Evolutionary conservation across 768 basidiomycete species (phyloP), one percentile per base, ranked within the genome.

Genomic region (Kwoniella heveanensis): DNA sequence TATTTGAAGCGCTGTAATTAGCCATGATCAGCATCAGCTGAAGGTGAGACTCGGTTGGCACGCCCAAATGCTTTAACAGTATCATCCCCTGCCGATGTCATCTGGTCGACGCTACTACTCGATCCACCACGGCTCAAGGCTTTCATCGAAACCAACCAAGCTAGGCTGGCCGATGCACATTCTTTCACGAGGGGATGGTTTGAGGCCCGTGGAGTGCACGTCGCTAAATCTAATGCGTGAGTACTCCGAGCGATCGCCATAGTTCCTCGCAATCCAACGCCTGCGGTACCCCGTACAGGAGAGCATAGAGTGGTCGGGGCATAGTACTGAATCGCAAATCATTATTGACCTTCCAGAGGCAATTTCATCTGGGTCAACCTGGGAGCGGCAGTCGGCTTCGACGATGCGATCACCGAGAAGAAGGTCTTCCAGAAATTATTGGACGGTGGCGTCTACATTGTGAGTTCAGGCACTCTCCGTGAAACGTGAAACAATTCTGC

Each of bases 331-430:
- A 51, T 22, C 49, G 49, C 8, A 7, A 22, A 8, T 47, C 46
- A 19, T 22, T 7, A 47, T 19, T 47, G 46, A 47, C 46, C 32
- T 10, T 29, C 21, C 24, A 72, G 71, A 1, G 78, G 78, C 1
- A 68, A 79, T 48, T 79, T 77, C 64, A 59, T 75, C n/a, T 79
- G 78, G 78, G 72, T 77, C 29, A 64, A 79, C 39, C 54, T 79
- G 0, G 76, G 74, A 5, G 60, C 39, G 17, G 54, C 59, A 29
- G 55, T 79, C 12, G 73, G 71, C 7, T 77, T 72, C 60, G 36
- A 26, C 24, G 71, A 71, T 30, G 65, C 61, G 3, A 59, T 26
- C 12, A 67, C 66, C 51, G 78, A 79, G 60, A 76, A 75, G 64
- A 60, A 56, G 50, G 72, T 76, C 7, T 79, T 79, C 59, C 73